Conservation (phyloP, 768 basidiomycete species). For the Termitomyces sp. region DNA sequence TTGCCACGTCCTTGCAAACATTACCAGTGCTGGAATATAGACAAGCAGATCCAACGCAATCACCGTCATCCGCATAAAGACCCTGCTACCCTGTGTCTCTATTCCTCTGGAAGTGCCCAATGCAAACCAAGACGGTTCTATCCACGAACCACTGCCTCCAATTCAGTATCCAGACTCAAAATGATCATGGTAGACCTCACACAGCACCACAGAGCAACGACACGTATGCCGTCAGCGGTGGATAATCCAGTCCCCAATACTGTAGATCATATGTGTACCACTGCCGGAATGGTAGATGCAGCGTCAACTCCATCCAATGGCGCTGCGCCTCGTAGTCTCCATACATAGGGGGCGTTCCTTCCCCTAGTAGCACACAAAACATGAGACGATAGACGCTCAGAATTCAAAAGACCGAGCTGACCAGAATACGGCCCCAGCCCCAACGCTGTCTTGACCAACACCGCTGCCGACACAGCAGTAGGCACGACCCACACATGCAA, state of each 20-base stretch:
- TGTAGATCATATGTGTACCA: conserved; percentile 90
- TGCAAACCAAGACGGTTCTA: conserved; percentile 65
- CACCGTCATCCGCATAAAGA: conserved; percentile 81
- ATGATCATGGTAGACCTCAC: conserved; percentile 35
- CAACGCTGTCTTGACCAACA: conserved; percentile 60
- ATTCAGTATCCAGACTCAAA: background rate
- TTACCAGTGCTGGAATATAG: conserved; percentile 68
- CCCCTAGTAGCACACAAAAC: conserved; percentile 37
- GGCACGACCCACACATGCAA: conserved; percentile 59
- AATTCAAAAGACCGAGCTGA: conserved; percentile 27
- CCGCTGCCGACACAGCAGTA: conserved; percentile 42
- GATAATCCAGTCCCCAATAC: conserved; percentile 96
- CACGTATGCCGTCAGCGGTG: conserved; percentile 85
- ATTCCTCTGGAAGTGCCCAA: conserved; percentile 65
- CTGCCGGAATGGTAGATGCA: conserved; percentile 62
- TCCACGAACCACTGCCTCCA: conserved; percentile 25
- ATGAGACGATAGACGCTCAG: background rate
- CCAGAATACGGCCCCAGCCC: conserved; percentile 83
- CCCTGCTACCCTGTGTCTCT: conserved; percentile 57
- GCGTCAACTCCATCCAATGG: conserved; percentile 92
- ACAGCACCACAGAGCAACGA: conserved; percentile 78
- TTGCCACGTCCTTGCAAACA: conserved; percentile 65
- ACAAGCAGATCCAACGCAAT: conserved; percentile 60
- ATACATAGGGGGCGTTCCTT: conserved; percentile 71
- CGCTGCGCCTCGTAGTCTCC: conserved; percentile 93